Evolutionary conservation across 192 early-diverging fungal species (phyloP).

Genomic region (Podochytrium sp.): DNA sequence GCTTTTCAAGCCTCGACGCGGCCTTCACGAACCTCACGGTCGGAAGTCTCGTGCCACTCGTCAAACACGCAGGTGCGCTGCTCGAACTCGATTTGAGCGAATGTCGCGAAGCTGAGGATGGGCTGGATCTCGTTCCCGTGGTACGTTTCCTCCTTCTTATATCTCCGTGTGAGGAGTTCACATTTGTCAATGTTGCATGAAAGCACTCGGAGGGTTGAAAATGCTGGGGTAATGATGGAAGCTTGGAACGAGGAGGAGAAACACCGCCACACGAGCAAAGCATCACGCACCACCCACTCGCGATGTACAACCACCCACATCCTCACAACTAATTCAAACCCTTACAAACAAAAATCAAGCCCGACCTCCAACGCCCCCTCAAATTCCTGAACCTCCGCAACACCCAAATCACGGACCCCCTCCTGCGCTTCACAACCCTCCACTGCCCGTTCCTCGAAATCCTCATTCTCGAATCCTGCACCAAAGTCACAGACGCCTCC

Average conservation of each 20-base stretch:
- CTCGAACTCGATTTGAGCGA: slow-evolving; percentile 52
- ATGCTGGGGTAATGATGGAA: neutral
- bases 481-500: slow-evolving; percentile 45
- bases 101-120: slow-evolving; percentile 37
- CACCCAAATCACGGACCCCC: slow-evolving; percentile 48
- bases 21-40: slow-evolving; percentile 53
- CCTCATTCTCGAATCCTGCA: slow-evolving; percentile 54
- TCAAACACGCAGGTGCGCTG: slow-evolving; percentile 41
- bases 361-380: slow-evolving; percentile 37
- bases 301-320: too few relatives aligned
- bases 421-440: slow-evolving; percentile 42
- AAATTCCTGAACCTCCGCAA: slow-evolving; percentile 53
- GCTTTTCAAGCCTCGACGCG: slow-evolving; percentile 54
- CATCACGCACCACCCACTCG: too few relatives aligned
- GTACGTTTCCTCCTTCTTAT: neutral
- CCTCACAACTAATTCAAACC: neutral
- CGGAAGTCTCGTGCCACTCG: slow-evolving; percentile 44
- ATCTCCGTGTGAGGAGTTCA: neutral
- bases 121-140: slow-evolving; percentile 2
- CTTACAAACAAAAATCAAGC: neutral
- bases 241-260: neutral
- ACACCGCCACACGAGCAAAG: too few relatives aligned
- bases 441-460: slow-evolving; percentile 50
- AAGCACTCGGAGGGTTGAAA: too few relatives aligned
- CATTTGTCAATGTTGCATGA: neutral